These are phyloP conservation scores for Aspergillus fumigatiaffinis DNA, from an alignment of 2,329 filamentous ascomycete genomes.

Conservation along the genomic window DNA sequence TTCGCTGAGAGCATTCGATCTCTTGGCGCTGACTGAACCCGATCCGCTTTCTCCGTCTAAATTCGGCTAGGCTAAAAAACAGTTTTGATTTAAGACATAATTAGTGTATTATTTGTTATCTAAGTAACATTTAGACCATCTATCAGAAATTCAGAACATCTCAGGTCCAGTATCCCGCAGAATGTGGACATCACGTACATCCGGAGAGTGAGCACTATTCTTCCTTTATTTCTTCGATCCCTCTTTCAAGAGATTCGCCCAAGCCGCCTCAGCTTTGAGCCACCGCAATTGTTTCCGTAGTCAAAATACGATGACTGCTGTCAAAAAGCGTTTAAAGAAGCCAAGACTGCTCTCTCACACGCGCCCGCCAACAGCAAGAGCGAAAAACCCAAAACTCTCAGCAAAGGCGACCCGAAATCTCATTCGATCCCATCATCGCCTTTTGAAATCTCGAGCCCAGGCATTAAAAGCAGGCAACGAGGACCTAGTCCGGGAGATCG, in stretches of 20 bases:
- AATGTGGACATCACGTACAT: background rate
- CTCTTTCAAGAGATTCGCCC: background rate
- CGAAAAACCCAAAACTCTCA: conserved; percentile 44
- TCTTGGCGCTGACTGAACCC: conserved; percentile 7
- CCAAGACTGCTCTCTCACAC: conserved; percentile 41
- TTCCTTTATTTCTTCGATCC: background rate
- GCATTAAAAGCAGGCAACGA: conserved; percentile 48
- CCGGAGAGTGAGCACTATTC: background rate
- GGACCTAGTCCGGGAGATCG: conserved; percentile 40
- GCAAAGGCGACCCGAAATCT: conserved; percentile 56
- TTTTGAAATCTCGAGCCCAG: conserved; percentile 54
- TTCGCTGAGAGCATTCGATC: conserved; percentile 2
- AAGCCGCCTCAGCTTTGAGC: background rate
- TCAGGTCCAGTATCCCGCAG: background rate
- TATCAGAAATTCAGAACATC: background rate
- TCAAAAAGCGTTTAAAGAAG: conserved; percentile 29
- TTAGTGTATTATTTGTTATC: background rate
- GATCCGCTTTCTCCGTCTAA: conserved; percentile 3
- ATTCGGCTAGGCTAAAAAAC: conserved; percentile 3
- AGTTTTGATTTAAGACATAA: background rate
- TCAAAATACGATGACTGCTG: conserved; percentile 24
- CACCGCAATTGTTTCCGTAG: background rate
- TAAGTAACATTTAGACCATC: background rate
- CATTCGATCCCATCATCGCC: conserved; percentile 57
- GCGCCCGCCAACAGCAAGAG: conserved; percentile 41